phyloP scores from a whole-genome alignment of 2,329 filamentous ascomycete genomes.

The Fusarium nematophilum region DNA sequence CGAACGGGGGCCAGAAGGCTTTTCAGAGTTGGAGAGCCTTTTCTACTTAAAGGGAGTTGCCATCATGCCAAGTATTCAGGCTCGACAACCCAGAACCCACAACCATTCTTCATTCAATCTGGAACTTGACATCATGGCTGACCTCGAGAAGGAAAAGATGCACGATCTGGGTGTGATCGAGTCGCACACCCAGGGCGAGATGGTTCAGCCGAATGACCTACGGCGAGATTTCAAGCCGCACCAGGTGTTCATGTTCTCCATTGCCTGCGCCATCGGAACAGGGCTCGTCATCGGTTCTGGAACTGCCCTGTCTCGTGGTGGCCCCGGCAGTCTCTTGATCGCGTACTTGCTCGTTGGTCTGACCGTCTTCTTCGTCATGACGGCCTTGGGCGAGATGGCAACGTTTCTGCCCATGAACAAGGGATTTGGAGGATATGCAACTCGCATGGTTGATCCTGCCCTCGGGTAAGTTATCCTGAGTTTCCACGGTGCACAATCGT shows the following conservation, averaged over 20 bases:
- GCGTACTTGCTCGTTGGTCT: conserved; percentile 56
- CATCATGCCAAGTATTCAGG: too few relatives aligned
- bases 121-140: too few relatives aligned
- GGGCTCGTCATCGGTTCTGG: conserved; percentile 64
- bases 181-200: background rate
- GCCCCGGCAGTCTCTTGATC: conserved; percentile 54
- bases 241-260: conserved; percentile 52
- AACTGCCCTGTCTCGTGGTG: conserved; percentile 59
- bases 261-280: conserved; percentile 52
- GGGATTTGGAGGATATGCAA: conserved; percentile 46
- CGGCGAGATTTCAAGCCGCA: conserved; percentile 42
- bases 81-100: too few relatives aligned
- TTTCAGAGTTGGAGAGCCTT: too few relatives aligned
- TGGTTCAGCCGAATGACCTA: conserved; percentile 10
- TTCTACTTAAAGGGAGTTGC: too few relatives aligned
- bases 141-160: background rate
- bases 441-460: conserved; percentile 47
- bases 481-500: too few relatives aligned
- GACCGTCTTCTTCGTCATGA: conserved; percentile 69
- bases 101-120: too few relatives aligned
- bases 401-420: conserved; percentile 44
- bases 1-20: too few relatives aligned
- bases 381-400: conserved; percentile 51
- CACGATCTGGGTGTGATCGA: background rate
- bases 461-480: conserved; percentile 36